Evolutionary conservation across 257 asterid genomes (phyloP).

Genomic region (Agastache rugosa): DNA sequence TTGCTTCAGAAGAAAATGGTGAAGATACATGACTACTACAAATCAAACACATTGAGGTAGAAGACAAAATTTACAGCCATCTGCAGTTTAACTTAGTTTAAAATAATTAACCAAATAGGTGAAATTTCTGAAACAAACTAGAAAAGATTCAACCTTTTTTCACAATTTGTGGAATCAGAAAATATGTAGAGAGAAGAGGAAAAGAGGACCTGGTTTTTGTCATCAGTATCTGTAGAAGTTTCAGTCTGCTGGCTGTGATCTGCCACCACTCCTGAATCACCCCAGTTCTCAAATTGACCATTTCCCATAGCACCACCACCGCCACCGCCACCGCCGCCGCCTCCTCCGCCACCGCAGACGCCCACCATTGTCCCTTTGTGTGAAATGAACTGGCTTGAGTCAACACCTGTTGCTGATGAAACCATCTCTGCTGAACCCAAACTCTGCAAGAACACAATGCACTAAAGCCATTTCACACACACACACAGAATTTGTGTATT

Average conservation of each 20-base stretch:
- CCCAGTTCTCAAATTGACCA: conserved; percentile 58
- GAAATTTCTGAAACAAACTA: conserved; percentile 10
- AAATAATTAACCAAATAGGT: conserved; percentile 11
- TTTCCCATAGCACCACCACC: conserved; percentile 59
- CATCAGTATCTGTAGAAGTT: conserved; percentile 60
- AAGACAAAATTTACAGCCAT: neutral
- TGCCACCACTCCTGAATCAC: conserved; percentile 49
- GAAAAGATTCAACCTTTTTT: conserved; percentile 15
- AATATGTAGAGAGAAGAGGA: conserved; percentile 2
- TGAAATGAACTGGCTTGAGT: conserved; percentile 56
- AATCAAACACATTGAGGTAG: neutral
- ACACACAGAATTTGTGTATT: neutral
- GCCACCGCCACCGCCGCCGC: conserved; percentile 46
- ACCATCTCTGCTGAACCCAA: conserved; percentile 70
- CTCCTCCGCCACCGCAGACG: conserved; percentile 47
- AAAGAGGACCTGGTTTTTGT: conserved; percentile 47
- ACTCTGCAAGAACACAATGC: conserved; percentile 49
- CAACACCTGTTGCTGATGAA: conserved; percentile 56
- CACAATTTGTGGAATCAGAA: neutral
- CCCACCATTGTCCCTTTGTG: conserved; percentile 49
- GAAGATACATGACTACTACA: neutral
- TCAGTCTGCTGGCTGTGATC: conserved; percentile 59
- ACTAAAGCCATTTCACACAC: neutral
- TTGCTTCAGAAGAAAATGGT: neutral
- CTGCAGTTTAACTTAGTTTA: neutral